A percentile compares a stretch with the other conserved stretches of the same genome.
phyloP scores from a whole-genome alignment of 2,329 filamentous ascomycete species.

The Uncinocarpus reesii region DNA sequence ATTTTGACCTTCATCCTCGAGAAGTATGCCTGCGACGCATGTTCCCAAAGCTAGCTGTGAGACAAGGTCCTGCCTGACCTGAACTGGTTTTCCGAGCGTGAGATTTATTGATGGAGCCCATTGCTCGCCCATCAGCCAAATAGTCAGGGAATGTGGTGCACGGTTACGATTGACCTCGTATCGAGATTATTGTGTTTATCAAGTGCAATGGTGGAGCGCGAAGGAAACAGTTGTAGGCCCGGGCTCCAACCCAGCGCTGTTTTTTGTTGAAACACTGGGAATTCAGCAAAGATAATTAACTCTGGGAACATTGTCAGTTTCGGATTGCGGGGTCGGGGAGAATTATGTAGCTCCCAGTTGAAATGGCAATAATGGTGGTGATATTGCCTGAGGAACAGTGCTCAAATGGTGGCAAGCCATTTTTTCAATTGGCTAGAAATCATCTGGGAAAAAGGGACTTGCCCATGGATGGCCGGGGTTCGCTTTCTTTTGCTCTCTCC shows the following conservation, averaged over 20 bases:
- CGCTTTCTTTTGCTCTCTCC: no score
- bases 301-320: not conserved
- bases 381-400: slow-evolving; percentile 9
- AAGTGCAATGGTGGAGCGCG: not conserved
- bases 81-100: not conserved
- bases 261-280: no score
- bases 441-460: no score
- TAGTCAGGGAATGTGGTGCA: not conserved
- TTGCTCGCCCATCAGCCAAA: not conserved
- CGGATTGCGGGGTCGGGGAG: slow-evolving; percentile 10
- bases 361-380: not conserved
- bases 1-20: slow-evolving; percentile 6
- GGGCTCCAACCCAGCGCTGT: no score
- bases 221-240: no score
- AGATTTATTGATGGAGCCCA: no score
- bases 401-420: no score
- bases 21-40: slow-evolving; percentile 10
- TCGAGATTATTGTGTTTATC: no score
- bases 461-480: no score
- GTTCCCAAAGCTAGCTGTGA: not conserved
- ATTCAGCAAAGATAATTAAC: not conserved
- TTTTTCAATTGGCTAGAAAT: no score
- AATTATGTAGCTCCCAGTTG: slow-evolving; percentile 4
- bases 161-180: not conserved
- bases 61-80: slow-evolving; percentile 1